Conservation (phyloP, 2,329 filamentous ascomycete genomes). For the Fusarium napiforme region DNA sequence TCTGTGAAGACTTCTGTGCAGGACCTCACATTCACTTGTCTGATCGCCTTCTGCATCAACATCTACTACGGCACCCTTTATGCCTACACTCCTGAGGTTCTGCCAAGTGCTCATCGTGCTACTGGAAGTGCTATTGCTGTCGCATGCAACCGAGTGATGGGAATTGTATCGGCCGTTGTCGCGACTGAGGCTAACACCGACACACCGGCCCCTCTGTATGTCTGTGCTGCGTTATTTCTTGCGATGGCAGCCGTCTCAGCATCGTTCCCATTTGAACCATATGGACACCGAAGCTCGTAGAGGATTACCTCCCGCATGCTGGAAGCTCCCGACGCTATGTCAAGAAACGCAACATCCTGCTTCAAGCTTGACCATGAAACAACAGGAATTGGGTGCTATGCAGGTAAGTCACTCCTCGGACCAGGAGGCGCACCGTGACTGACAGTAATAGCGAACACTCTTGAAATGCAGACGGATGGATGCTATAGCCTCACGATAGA, state of each 20-base stretch:
- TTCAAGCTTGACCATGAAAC: rapidly evolving
- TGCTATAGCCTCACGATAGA: rapidly evolving
- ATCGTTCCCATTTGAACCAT: slow-evolving; percentile 19
- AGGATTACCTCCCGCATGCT: rapidly evolving
- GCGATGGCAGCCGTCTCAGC: slow-evolving; percentile 60
- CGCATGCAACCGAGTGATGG: slow-evolving; percentile 78
- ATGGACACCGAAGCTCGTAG: slow-evolving; percentile 12
- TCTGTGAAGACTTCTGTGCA: slow-evolving; percentile 21
- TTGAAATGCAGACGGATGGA: no score
- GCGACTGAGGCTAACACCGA: slow-evolving; percentile 69
- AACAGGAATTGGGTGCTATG: not conserved
- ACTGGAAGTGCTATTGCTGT: slow-evolving; percentile 81
- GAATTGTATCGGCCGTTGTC: slow-evolving; percentile 76
- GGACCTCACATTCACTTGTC: slow-evolving; percentile 14
- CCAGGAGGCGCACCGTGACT: not conserved
- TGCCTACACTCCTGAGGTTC: slow-evolving; percentile 70
- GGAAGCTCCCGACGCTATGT: rapidly evolving
- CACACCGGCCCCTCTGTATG: slow-evolving; percentile 73
- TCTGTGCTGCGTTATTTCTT: slow-evolving; percentile 73
- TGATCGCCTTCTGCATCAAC: slow-evolving; percentile 69
- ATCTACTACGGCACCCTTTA: slow-evolving; percentile 78
- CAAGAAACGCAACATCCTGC: rapidly evolving
- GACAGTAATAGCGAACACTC: rapidly evolving
- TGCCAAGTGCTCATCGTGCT: slow-evolving; percentile 76
- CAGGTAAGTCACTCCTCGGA: not conserved